Evolutionary conservation across 352 stramenopile genomes (phyloP), one percentile per base, ranked within the genome.

Genomic region (Phytophthora crassamura): DNA sequence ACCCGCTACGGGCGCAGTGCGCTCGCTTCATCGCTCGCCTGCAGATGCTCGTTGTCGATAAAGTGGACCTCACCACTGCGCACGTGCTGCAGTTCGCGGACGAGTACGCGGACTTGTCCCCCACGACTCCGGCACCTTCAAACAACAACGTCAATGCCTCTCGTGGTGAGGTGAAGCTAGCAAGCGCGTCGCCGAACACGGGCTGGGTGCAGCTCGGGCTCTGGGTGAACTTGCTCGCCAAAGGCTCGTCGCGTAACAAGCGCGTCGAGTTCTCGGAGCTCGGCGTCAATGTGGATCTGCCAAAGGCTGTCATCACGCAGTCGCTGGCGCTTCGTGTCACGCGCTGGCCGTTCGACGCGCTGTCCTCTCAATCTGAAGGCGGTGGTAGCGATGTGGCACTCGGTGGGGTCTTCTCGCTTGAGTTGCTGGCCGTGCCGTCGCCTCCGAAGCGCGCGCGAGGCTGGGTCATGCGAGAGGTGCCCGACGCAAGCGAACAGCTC

Each of bases 391-490:
- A 90, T 56, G 59, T 82, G n/a, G 78, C 82, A 4, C 51, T 93
- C 5, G 82, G 86, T 22, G 82, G 86, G 9, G 67, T 91, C 32
- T 89, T 90, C 35, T 80, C 74, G 5, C 59, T 94, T 7, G 86
- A 94, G 49, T 56, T 94, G 16, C 60, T 94, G 14, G 77, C 64
- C n/a, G 80, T 93, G 15, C 84, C 86, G 5, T 61, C 82, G 5
- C 83, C 86, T 8, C 80, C 84, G 1, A 91, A 91, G 45, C 80
- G 86, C 14, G 86, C 82, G 2, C 72, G 82, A 4, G 84, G 86
- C 1, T 94, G 86, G 86, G 69, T 92, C 33, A 94, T 94, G 79
- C 79, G 84, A 7, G 82, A 91, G 36, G 69, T 94, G 7, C 61
- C 80, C 3, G 73, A 83, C 34, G 60, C 64, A 5, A 78, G 86